phyloP scores from a whole-genome alignment of 2,329 filamentous ascomycete genomes.

The Fusarium sulawesiense region DNA sequence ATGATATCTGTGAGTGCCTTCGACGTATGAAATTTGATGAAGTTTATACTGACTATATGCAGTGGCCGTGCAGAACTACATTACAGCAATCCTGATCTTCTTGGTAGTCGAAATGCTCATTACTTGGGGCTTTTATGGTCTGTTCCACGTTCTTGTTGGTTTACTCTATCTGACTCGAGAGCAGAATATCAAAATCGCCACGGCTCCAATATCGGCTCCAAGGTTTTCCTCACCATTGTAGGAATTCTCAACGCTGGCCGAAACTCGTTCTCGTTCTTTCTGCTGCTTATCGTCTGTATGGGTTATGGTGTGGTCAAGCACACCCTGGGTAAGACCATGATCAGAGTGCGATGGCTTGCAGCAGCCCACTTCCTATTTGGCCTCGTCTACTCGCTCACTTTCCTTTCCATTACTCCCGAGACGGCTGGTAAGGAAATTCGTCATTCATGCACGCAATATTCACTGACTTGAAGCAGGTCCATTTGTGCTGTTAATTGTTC shows the following conservation, averaged over 20 bases:
- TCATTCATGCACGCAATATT: neutral
- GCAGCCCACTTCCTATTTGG: conserved; percentile 95
- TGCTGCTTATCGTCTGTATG: conserved; percentile 98
- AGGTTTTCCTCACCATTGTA: conserved; percentile 90
- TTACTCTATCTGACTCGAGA: conserved; percentile 47
- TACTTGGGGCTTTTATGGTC: conserved; percentile 97
- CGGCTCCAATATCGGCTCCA: conserved; percentile 84
- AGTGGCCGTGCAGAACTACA: conserved; percentile 98
- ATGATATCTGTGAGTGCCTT: conserved; percentile 78
- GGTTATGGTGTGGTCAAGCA: conserved; percentile 98
- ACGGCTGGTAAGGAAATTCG: conserved; percentile 69
- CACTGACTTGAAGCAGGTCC: conserved; percentile 67
- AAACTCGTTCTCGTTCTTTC: conserved; percentile 98
- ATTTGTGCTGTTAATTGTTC: conserved; percentile 89
- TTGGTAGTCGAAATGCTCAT: conserved; percentile 95
- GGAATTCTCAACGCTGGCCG: conserved; percentile 91
- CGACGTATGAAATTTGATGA: neutral
- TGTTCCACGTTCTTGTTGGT: conserved; percentile 35
- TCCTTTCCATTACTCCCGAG: conserved; percentile 88
- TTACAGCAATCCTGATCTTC: conserved; percentile 95
- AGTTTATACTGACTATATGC: conserved; percentile 19
- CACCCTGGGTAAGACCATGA: conserved; percentile 91
- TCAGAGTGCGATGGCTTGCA: conserved; percentile 90
- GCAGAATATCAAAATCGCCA: conserved; percentile 91
- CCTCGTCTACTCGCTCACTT: conserved; percentile 90